These are phyloP conservation scores for Penicillium thymicola DNA, from an alignment of 2,329 filamentous ascomycete genomes.

Conservation along the genomic window DNA sequence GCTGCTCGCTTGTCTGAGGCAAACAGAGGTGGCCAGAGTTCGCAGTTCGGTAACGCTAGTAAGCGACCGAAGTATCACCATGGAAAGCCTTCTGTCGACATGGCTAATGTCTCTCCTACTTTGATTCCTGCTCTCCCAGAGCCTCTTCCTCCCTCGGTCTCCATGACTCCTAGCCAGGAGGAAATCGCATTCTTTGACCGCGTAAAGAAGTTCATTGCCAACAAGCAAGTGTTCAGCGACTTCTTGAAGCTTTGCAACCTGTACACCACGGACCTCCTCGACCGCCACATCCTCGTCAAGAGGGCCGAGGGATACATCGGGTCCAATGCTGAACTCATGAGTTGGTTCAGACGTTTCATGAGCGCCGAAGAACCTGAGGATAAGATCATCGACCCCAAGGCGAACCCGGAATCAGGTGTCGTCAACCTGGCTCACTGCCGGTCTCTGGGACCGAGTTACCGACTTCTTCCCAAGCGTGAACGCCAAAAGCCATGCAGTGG, in stretches of 20 bases:
- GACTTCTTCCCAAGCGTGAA: slow-evolving; percentile 84
- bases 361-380: slow-evolving; percentile 69
- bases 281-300: slow-evolving; percentile 75
- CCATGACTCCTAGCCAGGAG: slow-evolving; percentile 71
- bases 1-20: slow-evolving; percentile 33
- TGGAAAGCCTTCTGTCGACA: slow-evolving; percentile 56
- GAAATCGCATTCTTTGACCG: slow-evolving; percentile 93
- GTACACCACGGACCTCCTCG: slow-evolving; percentile 89
- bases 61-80: slow-evolving; percentile 74
- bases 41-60: slow-evolving; percentile 44
- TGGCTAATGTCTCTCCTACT: slow-evolving; percentile 71
- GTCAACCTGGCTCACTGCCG: slow-evolving; percentile 95
- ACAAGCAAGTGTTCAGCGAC: slow-evolving; percentile 88
- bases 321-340: slow-evolving; percentile 82
- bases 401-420: slow-evolving; percentile 68
- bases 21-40: slow-evolving; percentile 34
- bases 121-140: slow-evolving; percentile 84
- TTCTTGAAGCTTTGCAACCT: slow-evolving; percentile 97
- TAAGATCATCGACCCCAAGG: slow-evolving; percentile 73
- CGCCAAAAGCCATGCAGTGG: slow-evolving; percentile 89
- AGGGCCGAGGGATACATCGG: slow-evolving; percentile 84
- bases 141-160: slow-evolving; percentile 73
- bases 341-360: slow-evolving; percentile 82
- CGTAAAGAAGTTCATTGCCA: slow-evolving; percentile 92
- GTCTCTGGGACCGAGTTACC: slow-evolving; percentile 92